phyloP scores from a whole-genome alignment of 495 filamentous ascomycete species.

The Lophiostoma macrostomum region DNA sequence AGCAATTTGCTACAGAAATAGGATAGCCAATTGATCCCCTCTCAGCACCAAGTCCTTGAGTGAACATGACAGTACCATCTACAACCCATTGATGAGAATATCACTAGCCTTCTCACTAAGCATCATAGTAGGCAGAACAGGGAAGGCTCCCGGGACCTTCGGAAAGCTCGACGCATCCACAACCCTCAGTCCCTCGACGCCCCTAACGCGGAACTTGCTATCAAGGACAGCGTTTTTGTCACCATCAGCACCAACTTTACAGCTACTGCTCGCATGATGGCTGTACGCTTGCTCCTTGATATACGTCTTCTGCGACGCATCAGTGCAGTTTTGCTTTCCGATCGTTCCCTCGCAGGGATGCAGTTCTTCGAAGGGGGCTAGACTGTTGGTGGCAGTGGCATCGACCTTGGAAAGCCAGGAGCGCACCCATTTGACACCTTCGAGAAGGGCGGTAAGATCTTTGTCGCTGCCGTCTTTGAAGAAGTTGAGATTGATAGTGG shows the following conservation, averaged over 20 bases:
- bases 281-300: conserved; percentile 29
- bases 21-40: too few relatives aligned
- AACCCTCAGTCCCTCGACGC: conserved; percentile 30
- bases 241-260: conserved; percentile 16
- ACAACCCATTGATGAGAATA: background rate
- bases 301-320: conserved; percentile 26
- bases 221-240: conserved; percentile 31
- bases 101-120: conserved; percentile 16
- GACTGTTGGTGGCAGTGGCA: background rate
- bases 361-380: conserved; percentile 25
- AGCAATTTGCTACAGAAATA: too few relatives aligned
- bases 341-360: conserved; percentile 24
- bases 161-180: conserved; percentile 34
- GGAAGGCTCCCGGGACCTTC: conserved; percentile 24
- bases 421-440: conserved; percentile 27
- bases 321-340: conserved; percentile 27
- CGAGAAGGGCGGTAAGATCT: conserved; percentile 20
- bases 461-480: conserved; percentile 22
- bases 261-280: conserved; percentile 25
- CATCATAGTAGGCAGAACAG: conserved; percentile 25
- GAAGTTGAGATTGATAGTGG: conserved; percentile 27
- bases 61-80: too few relatives aligned
- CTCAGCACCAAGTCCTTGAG: too few relatives aligned
- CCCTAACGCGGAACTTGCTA: conserved; percentile 26
- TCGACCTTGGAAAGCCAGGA: conserved; percentile 21